phyloP scores from a whole-genome alignment of 176 grass and related monocot genomes.

The Cenchrus fungigraminus region DNA sequence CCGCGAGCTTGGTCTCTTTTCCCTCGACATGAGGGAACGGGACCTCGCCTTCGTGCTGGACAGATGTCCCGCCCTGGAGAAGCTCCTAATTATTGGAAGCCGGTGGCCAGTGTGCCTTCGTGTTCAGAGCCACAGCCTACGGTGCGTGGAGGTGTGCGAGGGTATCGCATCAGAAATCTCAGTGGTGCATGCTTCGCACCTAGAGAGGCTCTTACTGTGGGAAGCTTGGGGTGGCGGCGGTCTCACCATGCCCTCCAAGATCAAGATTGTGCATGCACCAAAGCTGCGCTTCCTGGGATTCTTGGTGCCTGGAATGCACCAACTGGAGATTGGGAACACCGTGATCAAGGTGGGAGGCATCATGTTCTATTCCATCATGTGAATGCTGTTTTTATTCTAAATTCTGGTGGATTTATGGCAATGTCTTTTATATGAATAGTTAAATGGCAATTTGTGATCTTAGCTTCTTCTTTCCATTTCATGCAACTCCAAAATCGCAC shows the following conservation, averaged over 20 bases:
- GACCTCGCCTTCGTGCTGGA: background rate
- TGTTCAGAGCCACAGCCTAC: slow-evolving; percentile 2
- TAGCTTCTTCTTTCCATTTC: background rate
- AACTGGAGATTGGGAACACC: slow-evolving; percentile 9
- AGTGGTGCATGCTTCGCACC: background rate
- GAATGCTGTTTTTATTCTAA: background rate
- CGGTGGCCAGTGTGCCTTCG: background rate
- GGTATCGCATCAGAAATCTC: background rate
- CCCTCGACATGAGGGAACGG: background rate
- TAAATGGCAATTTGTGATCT: background rate
- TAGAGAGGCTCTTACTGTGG: background rate
- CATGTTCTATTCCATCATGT: background rate
- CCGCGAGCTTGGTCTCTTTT: background rate
- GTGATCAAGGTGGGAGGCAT: slow-evolving; percentile 5
- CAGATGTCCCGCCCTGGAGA: slow-evolving; percentile 23
- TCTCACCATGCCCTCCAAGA: background rate
- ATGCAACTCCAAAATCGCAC: background rate
- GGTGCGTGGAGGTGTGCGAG: background rate
- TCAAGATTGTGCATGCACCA: background rate
- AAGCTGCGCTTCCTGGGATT: slow-evolving; percentile 14
- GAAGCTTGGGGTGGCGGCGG: background rate
- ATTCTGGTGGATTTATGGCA: background rate
- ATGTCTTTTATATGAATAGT: background rate
- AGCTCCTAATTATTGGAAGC: background rate
- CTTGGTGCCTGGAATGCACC: background rate